Evolutionary conservation across 2,329 filamentous ascomycete genomes (phyloP).

Genomic region (Apiospora phragmitis): DNA sequence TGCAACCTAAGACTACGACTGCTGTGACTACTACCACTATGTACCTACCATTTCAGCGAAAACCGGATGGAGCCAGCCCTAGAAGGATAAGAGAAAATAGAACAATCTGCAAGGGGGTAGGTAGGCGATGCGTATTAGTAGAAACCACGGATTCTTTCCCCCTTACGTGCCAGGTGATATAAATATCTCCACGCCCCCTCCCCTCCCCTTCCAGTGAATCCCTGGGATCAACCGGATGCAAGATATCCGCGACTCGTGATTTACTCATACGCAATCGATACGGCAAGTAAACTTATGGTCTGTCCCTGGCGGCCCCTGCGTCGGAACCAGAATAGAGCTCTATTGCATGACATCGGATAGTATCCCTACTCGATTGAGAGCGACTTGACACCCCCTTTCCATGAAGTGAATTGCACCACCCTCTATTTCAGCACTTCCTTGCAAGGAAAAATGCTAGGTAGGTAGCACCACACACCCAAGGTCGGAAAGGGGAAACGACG

Average conservation of each 20-base stretch:
- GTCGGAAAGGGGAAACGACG: not conserved
- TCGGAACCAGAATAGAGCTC: not conserved
- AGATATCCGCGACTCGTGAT: not conserved
- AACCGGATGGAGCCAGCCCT: not conserved
- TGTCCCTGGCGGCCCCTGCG: not conserved
- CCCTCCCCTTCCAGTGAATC: too few relatives aligned
- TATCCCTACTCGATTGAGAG: not conserved
- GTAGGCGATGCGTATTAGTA: not conserved
- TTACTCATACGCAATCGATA: not conserved
- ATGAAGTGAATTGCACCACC: not conserved
- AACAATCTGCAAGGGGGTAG: not conserved
- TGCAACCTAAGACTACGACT: not conserved
- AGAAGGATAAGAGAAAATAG: not conserved
- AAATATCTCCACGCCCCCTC: not conserved
- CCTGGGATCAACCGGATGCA: not conserved
- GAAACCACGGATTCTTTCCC: too few relatives aligned
- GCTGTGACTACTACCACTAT: not conserved
- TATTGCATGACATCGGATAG: not conserved
- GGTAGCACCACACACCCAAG: too few relatives aligned
- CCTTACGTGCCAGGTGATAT: not conserved
- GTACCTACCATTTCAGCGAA: not conserved
- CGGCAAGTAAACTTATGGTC: not conserved
- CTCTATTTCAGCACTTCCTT: not conserved
- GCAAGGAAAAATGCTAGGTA: too few relatives aligned
- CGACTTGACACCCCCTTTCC: not conserved